Evolutionary conservation across 1,284 basidiomycete genomes (phyloP).

Genomic region (Vanrija sp.): DNA sequence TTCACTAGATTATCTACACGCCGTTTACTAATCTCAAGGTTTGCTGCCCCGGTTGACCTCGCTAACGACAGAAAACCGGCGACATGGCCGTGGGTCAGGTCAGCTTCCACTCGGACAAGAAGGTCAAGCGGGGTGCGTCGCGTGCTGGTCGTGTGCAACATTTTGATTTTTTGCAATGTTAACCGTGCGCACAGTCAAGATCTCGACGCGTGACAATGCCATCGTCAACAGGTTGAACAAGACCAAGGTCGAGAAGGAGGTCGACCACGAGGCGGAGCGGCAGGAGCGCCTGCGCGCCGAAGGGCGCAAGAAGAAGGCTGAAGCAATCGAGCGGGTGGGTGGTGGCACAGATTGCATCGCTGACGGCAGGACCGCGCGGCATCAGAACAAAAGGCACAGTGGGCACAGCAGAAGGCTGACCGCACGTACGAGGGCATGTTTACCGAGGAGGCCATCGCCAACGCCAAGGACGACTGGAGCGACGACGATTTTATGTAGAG

Average conservation of each 20-base stretch:
- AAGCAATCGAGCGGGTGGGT: constrained; percentile 55
- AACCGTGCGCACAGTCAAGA: constrained; percentile 57
- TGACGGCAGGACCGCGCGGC: constrained; percentile 26
- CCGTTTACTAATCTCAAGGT: constrained; percentile 86
- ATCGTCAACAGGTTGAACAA: constrained; percentile 95
- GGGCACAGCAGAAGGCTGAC: constrained; percentile 47
- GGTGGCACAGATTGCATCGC: background rate
- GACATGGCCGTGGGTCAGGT: constrained; percentile 96
- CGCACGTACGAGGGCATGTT: constrained; percentile 47
- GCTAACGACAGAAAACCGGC: constrained; percentile 73
- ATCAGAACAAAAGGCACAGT: constrained; percentile 42
- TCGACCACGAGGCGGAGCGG: constrained; percentile 86
- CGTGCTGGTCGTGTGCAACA: background rate
- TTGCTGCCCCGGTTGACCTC: constrained; percentile 6
- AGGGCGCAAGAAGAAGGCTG: constrained; percentile 61
- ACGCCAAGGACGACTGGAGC: constrained; percentile 31
- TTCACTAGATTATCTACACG: constrained; percentile 73
- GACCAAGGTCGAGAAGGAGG: constrained; percentile 76
- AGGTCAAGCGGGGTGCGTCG: constrained; percentile 68
- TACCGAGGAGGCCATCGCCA: constrained; percentile 42
- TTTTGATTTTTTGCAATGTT: background rate
- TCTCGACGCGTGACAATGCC: constrained; percentile 75
- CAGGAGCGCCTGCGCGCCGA: constrained; percentile 78
- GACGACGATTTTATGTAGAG: constrained; percentile 49
- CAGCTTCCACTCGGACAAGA: constrained; percentile 85